phyloP scores from a whole-genome alignment of 1,139 yeast species.

The Wickerhamomyces sp. region DNA sequence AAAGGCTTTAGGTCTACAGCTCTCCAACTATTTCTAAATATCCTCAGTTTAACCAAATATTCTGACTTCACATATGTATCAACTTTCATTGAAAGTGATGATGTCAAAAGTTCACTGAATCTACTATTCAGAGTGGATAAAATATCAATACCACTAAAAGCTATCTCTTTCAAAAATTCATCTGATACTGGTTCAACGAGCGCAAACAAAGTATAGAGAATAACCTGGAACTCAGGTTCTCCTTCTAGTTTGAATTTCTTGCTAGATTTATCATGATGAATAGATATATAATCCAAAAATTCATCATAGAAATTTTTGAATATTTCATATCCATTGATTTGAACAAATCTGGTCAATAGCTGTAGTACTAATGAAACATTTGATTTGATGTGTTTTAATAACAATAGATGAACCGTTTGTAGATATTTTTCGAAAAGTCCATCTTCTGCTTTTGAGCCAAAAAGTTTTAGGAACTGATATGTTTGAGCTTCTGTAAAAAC shows the following conservation, averaged over 20 bases:
- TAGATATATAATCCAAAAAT: constrained; percentile 30
- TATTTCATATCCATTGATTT: constrained; percentile 37
- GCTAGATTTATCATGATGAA: constrained; percentile 8
- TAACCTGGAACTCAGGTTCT: constrained; percentile 18
- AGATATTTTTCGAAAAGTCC: constrained; percentile 45
- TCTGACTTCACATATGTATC: constrained; percentile 19
- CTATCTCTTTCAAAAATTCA: constrained; percentile 28
- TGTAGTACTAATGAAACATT: constrained; percentile 13
- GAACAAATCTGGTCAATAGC: constrained; percentile 32
- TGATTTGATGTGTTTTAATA: constrained; percentile 30
- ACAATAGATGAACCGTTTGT: constrained; percentile 47
- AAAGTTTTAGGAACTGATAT: constrained; percentile 36
- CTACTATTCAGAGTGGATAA: constrained; percentile 6
- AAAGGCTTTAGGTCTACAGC: constrained; percentile 18
- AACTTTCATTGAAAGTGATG: constrained; percentile 25
- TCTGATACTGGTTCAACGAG: constrained; percentile 11
- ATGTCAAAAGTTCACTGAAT: constrained; percentile 20
- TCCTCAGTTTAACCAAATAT: constrained; percentile 15
- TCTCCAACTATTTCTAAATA: constrained; percentile 23
- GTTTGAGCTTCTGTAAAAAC: constrained; percentile 31
- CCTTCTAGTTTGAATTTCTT: neutral
- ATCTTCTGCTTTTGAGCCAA: constrained; percentile 57
- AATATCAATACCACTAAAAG: constrained; percentile 16
- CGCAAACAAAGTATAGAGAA: constrained; percentile 21
- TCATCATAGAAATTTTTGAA: constrained; percentile 33